Evolutionary conservation across 345 rosid species (phyloP), one percentile per base, ranked within the genome.

Genomic region (Rhodamnia rubescens): DNA sequence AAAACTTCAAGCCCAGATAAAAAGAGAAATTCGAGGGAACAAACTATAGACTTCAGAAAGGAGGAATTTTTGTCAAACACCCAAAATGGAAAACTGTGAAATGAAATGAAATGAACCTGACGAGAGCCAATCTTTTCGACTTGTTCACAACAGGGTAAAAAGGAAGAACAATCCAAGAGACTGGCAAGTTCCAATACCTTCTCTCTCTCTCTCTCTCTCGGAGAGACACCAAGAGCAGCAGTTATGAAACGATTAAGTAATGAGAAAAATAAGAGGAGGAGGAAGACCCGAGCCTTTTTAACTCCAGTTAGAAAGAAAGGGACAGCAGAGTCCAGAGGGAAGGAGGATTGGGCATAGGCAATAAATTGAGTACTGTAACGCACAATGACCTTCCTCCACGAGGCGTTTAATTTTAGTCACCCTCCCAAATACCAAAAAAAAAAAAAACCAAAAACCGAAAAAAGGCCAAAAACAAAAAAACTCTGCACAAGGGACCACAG

Each of bases 271-370:
- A n/a, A 26, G 15, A 64, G 47, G 24, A 84, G 8, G 36, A 53
- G 36, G 85, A 84, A 53, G 84, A 82, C 55, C 84, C 22, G 32
- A 55, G 85, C 52, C 52, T 44, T n/a, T n/a, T 83, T 86, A 86
- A 86, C 83, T 86, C 83, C 85, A 83, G 85, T 86, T 86, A 53
- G 26, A 6, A 24, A 82, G 81, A 86, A 29, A 86, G 69, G 32
- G 85, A 86, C 82, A 64, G 58, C 59, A 50, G 81, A 61, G 56
- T 15, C 53, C 27, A 81, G 53, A 40, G 8, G 51, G 56, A 56
- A 56, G 49, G 59, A 57, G 54, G 80, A 47, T 84, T 53, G 44
- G 47, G 55, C 36, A 36, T 69, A 36, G 18, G 80, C 80, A 69
- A 69, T 32, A 69, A 69, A 69, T 69, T 69, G 47, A 4, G 47